Conservation (phyloP, 495 filamentous ascomycete genomes). For the Stereocaulon alpinum region DNA sequence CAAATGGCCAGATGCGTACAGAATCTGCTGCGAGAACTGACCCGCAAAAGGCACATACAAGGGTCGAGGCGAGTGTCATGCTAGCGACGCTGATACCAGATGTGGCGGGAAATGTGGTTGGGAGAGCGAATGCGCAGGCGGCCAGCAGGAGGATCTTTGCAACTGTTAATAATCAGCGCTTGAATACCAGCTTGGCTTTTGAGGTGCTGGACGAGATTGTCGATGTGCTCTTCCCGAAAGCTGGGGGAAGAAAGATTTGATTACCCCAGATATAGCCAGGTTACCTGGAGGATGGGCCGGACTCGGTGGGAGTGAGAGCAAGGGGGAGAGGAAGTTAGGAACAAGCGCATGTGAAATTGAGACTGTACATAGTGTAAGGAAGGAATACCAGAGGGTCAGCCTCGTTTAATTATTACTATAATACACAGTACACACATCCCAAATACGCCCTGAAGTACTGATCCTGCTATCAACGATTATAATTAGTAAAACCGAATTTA, state of each 20-base stretch:
- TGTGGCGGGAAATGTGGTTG: constrained; percentile 73
- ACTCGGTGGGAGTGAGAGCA: not conserved
- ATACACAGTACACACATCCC: too few relatives aligned
- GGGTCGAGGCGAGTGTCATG: constrained; percentile 63
- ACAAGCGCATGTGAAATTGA: too few relatives aligned
- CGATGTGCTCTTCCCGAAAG: constrained; percentile 53
- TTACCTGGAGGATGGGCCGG: not conserved
- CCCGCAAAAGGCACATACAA: constrained; percentile 58
- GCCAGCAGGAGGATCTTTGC: constrained; percentile 72
- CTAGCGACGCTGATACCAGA: constrained; percentile 74
- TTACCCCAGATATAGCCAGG: not conserved
- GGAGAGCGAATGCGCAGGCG: constrained; percentile 71
- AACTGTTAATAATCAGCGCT: constrained; percentile 60
- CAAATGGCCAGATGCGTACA: constrained; percentile 42
- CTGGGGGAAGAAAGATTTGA: not conserved
- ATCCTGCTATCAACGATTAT: too few relatives aligned
- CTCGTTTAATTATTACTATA: too few relatives aligned
- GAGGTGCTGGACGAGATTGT: constrained; percentile 72
- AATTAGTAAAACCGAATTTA: too few relatives aligned
- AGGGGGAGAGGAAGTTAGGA: too few relatives aligned
- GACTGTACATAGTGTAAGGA: too few relatives aligned
- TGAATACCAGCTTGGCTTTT: constrained; percentile 68
- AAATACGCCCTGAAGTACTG: too few relatives aligned
- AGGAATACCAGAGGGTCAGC: too few relatives aligned
- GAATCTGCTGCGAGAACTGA: constrained; percentile 45